Conservation (phyloP, 2,329 filamentous ascomycete species). For the Fusarium sp. region DNA sequence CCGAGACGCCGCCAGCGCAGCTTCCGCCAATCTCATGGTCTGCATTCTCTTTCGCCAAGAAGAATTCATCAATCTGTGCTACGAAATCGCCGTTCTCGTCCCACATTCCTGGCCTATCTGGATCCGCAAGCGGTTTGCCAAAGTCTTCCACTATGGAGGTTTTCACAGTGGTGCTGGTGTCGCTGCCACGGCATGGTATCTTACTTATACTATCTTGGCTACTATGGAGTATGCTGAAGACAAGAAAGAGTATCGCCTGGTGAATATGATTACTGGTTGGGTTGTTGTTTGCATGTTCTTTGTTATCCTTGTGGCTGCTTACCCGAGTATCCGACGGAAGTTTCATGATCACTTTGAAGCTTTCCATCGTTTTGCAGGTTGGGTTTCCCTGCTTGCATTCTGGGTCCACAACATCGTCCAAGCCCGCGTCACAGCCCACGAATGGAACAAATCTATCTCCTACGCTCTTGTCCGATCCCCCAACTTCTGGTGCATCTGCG, state of each 20-base stretch:
- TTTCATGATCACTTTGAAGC: conserved; percentile 22
- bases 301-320: conserved; percentile 11
- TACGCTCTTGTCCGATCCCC: conserved; percentile 18
- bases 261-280: conserved; percentile 24
- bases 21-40: conserved; percentile 26
- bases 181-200: conserved; percentile 12
- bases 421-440: conserved; percentile 13
- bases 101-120: conserved; percentile 15
- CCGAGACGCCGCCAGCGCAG: conserved; percentile 18
- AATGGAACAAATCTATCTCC: background rate
- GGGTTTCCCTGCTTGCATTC: conserved; percentile 4
- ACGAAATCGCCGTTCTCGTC: conserved; percentile 15
- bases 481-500: conserved; percentile 27
- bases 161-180: conserved; percentile 26
- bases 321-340: conserved; percentile 13
- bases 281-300: conserved; percentile 17
- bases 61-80: conserved; percentile 21
- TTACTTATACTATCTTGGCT: conserved; percentile 10
- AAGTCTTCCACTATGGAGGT: conserved; percentile 20
- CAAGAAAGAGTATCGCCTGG: background rate
- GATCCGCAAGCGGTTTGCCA: conserved; percentile 3
- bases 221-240: conserved; percentile 10
- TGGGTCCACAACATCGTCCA: conserved; percentile 26
- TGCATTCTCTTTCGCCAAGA: conserved; percentile 22
- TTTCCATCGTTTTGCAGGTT: conserved; percentile 23